Conservation (phyloP, 768 basidiomycete genomes). For the Hortiboletus campestris region DNA sequence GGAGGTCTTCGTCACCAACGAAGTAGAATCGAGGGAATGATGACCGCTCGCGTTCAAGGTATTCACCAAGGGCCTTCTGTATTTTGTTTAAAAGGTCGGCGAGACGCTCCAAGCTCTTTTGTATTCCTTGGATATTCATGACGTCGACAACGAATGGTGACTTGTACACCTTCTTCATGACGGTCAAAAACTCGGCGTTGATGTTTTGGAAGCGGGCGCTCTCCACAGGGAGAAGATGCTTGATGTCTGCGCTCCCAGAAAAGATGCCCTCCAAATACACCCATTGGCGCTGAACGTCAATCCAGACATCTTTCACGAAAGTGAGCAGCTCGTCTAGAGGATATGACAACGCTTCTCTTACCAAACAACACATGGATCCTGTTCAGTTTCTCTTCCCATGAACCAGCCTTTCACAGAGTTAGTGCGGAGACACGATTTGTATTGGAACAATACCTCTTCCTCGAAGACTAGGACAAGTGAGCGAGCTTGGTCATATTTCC, state of each 20-base stretch:
- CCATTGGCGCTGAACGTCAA: constrained; percentile 99
- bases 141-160: constrained; percentile 97
- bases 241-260: constrained; percentile 99
- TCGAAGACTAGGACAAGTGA: constrained; percentile 62
- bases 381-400: constrained; percentile 97
- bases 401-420: constrained; percentile 54
- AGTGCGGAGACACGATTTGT: background rate
- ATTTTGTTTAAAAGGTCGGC: constrained; percentile 97
- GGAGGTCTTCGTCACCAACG: constrained; percentile 96
- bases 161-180: constrained; percentile 99
- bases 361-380: constrained; percentile 95
- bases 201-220: constrained; percentile 98
- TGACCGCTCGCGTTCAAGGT: constrained; percentile 94
- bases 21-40: constrained; percentile 99
- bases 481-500: background rate
- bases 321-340: background rate
- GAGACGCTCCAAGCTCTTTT: constrained; percentile 95
- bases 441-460: constrained; percentile 60
- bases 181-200: constrained; percentile 94
- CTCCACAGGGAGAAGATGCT: constrained; percentile 96
- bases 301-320: constrained; percentile 81
- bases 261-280: constrained; percentile 99
- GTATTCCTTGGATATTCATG: constrained; percentile 92
- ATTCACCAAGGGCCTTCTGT: constrained; percentile 98
- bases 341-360: constrained; percentile 31